Conservation (phyloP, 2,329 filamentous ascomycete species). For the Alternaria sp. region DNA sequence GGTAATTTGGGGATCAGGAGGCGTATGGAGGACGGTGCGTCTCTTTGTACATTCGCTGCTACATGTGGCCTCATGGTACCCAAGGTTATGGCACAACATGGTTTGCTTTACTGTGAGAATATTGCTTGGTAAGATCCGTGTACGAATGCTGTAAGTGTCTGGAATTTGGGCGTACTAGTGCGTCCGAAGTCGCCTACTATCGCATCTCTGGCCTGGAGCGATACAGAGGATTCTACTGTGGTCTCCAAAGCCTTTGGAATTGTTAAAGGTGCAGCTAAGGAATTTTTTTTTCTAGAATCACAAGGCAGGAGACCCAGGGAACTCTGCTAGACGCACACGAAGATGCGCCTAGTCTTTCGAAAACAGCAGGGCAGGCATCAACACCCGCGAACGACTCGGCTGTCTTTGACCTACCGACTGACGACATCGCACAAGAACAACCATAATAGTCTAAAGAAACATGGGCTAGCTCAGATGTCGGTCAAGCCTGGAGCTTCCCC, state of each 20-base stretch:
- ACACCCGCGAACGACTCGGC: fast-evolving
- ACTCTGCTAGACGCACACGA: background rate
- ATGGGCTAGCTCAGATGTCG: background rate
- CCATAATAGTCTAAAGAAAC: background rate
- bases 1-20: background rate
- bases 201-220: background rate
- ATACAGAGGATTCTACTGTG: background rate
- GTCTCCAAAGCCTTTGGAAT: background rate
- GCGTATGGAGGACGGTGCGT: background rate
- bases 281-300: background rate
- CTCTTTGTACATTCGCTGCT: background rate
- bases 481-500: background rate
- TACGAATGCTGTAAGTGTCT: background rate
- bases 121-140: background rate
- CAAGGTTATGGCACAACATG: background rate
- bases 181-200: background rate
- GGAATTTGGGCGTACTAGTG: background rate
- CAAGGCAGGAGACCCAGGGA: too few relatives aligned
- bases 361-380: background rate
- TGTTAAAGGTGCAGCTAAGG: background rate
- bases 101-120: background rate
- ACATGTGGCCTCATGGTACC: background rate
- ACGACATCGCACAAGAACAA: background rate
- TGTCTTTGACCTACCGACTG: background rate
- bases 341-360: background rate